Percentiles rank a stretch among this genome's conserved stretches.
Evolutionary conservation across 2,329 filamentous ascomycete genomes (phyloP).

Genomic region (Fusarium staphyleae): DNA sequence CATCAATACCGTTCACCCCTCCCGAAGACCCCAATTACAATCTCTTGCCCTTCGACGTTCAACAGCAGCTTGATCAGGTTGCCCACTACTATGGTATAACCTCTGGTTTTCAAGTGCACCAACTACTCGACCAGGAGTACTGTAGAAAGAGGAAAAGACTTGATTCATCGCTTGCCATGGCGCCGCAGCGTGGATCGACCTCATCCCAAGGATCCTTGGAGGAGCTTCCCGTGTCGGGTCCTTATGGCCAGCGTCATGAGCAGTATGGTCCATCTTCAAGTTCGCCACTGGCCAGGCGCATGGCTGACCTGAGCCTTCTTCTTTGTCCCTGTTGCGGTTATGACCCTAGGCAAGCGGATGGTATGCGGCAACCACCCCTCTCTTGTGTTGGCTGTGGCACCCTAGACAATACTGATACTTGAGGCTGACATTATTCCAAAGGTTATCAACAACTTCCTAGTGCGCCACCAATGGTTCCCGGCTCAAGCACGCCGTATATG

Average conservation of each 20-base stretch:
- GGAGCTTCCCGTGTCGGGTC: constrained; percentile 39
- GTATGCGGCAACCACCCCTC: constrained; percentile 37
- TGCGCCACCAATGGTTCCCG: constrained; percentile 39
- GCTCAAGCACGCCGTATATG: constrained; percentile 44
- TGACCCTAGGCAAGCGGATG: constrained; percentile 39
- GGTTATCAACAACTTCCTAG: constrained; percentile 47
- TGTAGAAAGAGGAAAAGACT: constrained; percentile 46
- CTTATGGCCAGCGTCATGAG: constrained; percentile 33
- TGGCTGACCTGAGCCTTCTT: constrained; percentile 41
- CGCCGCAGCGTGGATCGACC: constrained; percentile 30
- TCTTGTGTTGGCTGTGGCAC: background rate
- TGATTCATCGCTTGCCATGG: constrained; percentile 45
- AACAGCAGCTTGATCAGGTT: constrained; percentile 40
- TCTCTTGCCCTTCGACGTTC: constrained; percentile 39
- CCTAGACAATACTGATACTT: background rate
- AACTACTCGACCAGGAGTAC: constrained; percentile 37
- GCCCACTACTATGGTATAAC: constrained; percentile 43
- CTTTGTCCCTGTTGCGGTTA: constrained; percentile 47
- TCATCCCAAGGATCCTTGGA: constrained; percentile 43
- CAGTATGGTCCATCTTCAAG: constrained; percentile 31
- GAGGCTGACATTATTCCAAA: constrained; percentile 34
- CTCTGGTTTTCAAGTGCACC: constrained; percentile 44
- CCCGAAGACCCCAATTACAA: constrained; percentile 35
- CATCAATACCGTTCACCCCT: constrained; percentile 32
- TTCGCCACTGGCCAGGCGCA: constrained; percentile 40